phyloP scores from a whole-genome alignment of 306 rosid species.

The Prunus kanzakura region DNA sequence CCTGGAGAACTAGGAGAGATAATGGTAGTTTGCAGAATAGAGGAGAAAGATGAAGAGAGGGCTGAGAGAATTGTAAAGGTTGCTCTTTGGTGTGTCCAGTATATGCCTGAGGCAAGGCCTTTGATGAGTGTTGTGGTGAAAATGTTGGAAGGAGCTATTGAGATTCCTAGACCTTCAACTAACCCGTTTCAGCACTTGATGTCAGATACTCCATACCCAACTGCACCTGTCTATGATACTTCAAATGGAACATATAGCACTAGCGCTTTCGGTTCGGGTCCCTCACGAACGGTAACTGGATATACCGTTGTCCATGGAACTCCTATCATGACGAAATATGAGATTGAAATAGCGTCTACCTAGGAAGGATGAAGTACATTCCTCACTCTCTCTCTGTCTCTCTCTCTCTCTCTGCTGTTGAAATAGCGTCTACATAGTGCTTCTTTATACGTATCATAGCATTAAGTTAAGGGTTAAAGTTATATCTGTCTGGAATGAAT shows the following conservation, averaged over 20 bases:
- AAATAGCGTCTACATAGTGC: no score
- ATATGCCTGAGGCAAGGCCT: constrained; percentile 38
- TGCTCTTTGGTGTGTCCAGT: constrained; percentile 46
- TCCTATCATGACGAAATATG: constrained; percentile 23
- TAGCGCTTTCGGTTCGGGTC: not conserved
- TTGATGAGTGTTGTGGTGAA: constrained; percentile 45
- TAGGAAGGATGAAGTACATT: not conserved
- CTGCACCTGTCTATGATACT: not conserved
- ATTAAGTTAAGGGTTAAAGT: no score
- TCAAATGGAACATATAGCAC: not conserved
- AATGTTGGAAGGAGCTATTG: constrained; percentile 51
- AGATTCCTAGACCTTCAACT: constrained; percentile 28
- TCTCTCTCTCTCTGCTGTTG: no score
- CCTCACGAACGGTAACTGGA: not conserved
- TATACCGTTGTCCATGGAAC: not conserved
- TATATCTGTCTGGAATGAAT: no score
- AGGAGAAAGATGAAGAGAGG: constrained; percentile 24
- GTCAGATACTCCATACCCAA: not conserved
- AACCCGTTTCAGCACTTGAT: constrained; percentile 42
- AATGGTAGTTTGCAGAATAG: constrained; percentile 24
- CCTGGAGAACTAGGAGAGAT: not conserved
- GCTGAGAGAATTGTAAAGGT: constrained; percentile 36
- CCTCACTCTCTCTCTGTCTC: no score
- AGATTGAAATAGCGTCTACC: constrained; percentile 24
- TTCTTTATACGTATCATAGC: no score